phyloP scores from a whole-genome alignment of 2,329 filamentous ascomycete genomes.

The Exophiala sp. region DNA sequence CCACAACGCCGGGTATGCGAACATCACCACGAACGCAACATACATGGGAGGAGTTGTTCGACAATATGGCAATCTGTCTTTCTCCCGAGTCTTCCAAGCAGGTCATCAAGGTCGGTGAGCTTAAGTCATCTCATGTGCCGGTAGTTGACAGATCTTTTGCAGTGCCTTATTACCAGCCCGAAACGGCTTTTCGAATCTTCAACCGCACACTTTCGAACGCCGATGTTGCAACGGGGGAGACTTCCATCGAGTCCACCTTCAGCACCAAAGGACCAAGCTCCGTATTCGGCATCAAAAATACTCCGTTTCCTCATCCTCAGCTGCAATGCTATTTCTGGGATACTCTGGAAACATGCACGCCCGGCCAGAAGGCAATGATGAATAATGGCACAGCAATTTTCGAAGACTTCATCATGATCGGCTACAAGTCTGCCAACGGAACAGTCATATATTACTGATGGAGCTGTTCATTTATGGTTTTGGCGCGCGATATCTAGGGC shows the following conservation, averaged over 20 bases:
- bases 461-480: neutral
- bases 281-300: conserved; percentile 27
- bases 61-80: conserved; percentile 48
- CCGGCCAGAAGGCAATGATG: conserved; percentile 43
- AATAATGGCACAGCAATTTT: conserved; percentile 44
- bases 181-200: conserved; percentile 55
- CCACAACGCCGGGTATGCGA: conserved; percentile 48
- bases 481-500: too few species aligned
- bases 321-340: conserved; percentile 47
- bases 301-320: conserved; percentile 39
- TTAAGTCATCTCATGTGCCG: neutral
- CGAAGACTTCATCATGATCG: conserved; percentile 45
- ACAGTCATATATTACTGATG: neutral
- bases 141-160: conserved; percentile 21
- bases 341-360: conserved; percentile 40
- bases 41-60: conserved; percentile 45
- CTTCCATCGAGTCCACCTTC: conserved; percentile 39
- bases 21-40: conserved; percentile 39
- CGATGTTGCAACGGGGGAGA: conserved; percentile 55
- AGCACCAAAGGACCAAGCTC: conserved; percentile 30
- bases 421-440: neutral
- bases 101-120: conserved; percentile 24
- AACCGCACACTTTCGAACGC: conserved; percentile 48
- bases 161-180: conserved; percentile 54
- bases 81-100: conserved; percentile 45